These are phyloP conservation scores for Paramecium biaurelia DNA, from an alignment of 73 alveolate genomes.

Conservation along the genomic window DNA sequence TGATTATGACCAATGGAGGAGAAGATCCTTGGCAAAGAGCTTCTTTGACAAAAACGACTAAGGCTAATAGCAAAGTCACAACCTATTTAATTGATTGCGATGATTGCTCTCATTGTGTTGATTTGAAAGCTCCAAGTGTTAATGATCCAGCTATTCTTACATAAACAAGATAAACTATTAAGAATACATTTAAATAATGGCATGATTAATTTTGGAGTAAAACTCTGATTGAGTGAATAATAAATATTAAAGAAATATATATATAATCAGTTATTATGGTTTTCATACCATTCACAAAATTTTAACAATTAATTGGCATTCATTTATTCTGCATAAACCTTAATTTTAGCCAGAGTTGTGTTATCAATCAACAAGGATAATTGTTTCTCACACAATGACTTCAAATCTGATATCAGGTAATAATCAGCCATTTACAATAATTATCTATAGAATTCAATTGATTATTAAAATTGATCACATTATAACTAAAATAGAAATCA, in stretches of 20 bases:
- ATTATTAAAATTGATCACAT: constrained; percentile 62
- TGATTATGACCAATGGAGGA: constrained; percentile 69
- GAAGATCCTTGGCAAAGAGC: constrained; percentile 83
- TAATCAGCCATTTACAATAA: constrained; percentile 79
- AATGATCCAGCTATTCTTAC: constrained; percentile 28
- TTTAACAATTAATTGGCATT: constrained; percentile 72
- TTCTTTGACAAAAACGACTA: constrained; percentile 4
- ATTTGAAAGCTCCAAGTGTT: constrained; percentile 61
- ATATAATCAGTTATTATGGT: background rate
- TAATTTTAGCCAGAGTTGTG: constrained; percentile 28
- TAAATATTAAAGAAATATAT: background rate
- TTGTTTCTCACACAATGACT: constrained; percentile 69
- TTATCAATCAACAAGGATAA: constrained; percentile 48
- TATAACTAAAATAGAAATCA: constrained; percentile 42
- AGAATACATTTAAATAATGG: background rate
- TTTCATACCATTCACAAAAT: constrained; percentile 79
- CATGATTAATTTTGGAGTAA: background rate
- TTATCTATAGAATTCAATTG: constrained; percentile 69
- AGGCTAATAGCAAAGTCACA: constrained; percentile 5
- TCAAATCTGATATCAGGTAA: constrained; percentile 75
- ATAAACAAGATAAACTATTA: constrained; percentile 3
- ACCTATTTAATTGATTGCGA: constrained; percentile 63
- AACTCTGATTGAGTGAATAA: background rate
- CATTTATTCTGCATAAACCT: constrained; percentile 68
- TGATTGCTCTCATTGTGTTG: constrained; percentile 78